Conservation (phyloP, 2,329 filamentous ascomycete species). For the Aspergillus fumigatiaffinis region DNA sequence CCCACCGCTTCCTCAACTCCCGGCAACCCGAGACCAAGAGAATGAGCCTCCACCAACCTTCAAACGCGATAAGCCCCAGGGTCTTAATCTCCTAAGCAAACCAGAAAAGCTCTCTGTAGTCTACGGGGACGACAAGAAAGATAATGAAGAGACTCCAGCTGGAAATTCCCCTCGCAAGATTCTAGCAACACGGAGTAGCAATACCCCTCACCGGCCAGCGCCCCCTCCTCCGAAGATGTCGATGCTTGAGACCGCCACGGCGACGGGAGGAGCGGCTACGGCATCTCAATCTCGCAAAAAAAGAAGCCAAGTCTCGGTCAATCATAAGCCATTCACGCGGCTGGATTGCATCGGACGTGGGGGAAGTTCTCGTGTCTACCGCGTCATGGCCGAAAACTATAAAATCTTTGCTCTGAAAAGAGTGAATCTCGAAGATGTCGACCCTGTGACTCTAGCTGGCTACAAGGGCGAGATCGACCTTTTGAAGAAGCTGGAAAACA, state of each 20-base stretch:
- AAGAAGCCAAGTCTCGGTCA: slow-evolving; percentile 79
- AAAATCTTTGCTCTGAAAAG: slow-evolving; percentile 93
- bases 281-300: slow-evolving; percentile 70
- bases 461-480: slow-evolving; percentile 96
- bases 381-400: slow-evolving; percentile 94
- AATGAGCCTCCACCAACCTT: slow-evolving; percentile 73
- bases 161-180: slow-evolving; percentile 44
- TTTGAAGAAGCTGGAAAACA: slow-evolving; percentile 72
- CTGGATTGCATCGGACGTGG: slow-evolving; percentile 88
- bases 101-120: slow-evolving; percentile 52
- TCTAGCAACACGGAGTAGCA: slow-evolving; percentile 54
- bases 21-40: slow-evolving; percentile 72
- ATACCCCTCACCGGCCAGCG: slow-evolving; percentile 74
- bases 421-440: slow-evolving; percentile 84
- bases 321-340: slow-evolving; percentile 84
- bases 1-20: slow-evolving; percentile 54
- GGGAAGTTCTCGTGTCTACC: slow-evolving; percentile 90
- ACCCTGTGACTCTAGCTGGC: slow-evolving; percentile 75
- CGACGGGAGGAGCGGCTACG: slow-evolving; percentile 73
- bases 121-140: slow-evolving; percentile 43
- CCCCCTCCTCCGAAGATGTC: slow-evolving; percentile 94
- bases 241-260: slow-evolving; percentile 84
- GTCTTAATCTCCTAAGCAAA: slow-evolving; percentile 54
- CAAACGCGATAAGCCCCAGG: slow-evolving; percentile 57
- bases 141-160: slow-evolving; percentile 42